Evolutionary conservation across 2,329 filamentous ascomycete genomes (phyloP).

Genomic region (Microascus cirrosus): DNA sequence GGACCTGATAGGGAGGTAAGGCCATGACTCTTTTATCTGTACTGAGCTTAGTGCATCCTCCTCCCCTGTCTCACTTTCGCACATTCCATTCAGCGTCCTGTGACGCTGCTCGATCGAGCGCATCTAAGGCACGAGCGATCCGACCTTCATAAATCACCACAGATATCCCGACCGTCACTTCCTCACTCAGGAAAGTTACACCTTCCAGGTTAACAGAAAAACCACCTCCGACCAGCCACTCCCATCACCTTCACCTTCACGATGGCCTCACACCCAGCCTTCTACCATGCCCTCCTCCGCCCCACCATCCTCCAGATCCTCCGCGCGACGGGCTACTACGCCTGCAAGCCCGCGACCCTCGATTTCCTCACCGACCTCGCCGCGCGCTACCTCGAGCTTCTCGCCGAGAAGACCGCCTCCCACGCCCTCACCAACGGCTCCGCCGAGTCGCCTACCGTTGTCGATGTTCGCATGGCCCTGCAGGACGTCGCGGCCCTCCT

Average conservation of each 20-base stretch:
- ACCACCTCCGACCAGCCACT: background rate
- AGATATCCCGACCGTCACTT: background rate
- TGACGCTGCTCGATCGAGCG: background rate
- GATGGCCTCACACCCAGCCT: conserved; percentile 35
- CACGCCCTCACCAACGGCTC: conserved; percentile 61
- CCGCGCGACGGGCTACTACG: conserved; percentile 81
- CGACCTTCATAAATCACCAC: background rate
- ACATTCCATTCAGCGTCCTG: background rate
- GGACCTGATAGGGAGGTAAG: background rate
- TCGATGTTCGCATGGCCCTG: conserved; percentile 77
- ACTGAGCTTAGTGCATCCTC: background rate
- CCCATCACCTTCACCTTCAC: conserved; percentile 7
- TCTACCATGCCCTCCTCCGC: conserved; percentile 67
- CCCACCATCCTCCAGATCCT: conserved; percentile 85
- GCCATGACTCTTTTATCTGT: background rate
- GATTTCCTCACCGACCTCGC: conserved; percentile 84
- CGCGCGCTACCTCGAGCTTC: conserved; percentile 64
- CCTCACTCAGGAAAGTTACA: background rate
- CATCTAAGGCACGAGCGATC: background rate
- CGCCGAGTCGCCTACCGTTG: conserved; percentile 38
- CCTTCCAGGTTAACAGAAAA: background rate
- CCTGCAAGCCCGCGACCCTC: conserved; percentile 68
- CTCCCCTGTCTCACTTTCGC: background rate
- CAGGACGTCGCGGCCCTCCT: conserved; percentile 67
- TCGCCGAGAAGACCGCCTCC: conserved; percentile 61